Evolutionary conservation across 108 stramenopile species (phyloP).

Genomic region (Nitzschia sp.): DNA sequence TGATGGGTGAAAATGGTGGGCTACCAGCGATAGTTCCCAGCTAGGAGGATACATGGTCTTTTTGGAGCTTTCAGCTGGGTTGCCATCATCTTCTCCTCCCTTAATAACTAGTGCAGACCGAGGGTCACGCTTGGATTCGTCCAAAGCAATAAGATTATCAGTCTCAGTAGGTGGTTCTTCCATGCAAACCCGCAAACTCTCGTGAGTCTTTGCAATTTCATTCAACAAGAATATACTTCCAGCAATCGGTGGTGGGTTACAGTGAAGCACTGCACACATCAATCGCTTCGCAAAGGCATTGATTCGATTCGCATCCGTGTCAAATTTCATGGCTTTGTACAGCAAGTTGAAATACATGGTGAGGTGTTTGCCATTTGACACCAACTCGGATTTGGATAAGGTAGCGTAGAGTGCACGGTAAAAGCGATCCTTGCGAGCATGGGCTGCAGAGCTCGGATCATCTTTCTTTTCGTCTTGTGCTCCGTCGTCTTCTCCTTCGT

Average conservation of each 20-base stretch:
- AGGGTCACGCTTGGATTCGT: conserved; percentile 76
- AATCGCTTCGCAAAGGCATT: conserved; percentile 90
- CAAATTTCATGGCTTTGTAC: conserved; percentile 94
- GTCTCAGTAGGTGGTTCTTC: conserved; percentile 27
- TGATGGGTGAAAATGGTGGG: conserved; percentile 94
- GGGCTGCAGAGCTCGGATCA: neutral
- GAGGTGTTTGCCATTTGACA: conserved; percentile 71
- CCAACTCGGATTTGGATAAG: conserved; percentile 62
- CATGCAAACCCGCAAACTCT: conserved; percentile 41
- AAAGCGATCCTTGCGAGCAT: conserved; percentile 73
- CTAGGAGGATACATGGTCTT: conserved; percentile 29
- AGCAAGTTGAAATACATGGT: conserved; percentile 95
- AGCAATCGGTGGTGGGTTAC: conserved; percentile 75
- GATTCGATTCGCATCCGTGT: conserved; percentile 61
- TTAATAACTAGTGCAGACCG: conserved; percentile 45
- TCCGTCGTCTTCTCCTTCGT: conserved; percentile 20
- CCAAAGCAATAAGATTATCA: conserved; percentile 32
- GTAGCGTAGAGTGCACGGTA: conserved; percentile 94
- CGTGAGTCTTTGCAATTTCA: conserved; percentile 77
- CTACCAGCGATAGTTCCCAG: conserved; percentile 86
- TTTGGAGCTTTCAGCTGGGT: conserved; percentile 11
- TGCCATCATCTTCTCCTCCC: conserved; percentile 14
- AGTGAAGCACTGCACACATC: conserved; percentile 70
- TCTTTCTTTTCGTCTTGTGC: conserved; percentile 18
- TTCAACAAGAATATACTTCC: conserved; percentile 88